phyloP scores from a whole-genome alignment of 768 basidiomycete genomes.

The Kwoniella heveanensis region DNA sequence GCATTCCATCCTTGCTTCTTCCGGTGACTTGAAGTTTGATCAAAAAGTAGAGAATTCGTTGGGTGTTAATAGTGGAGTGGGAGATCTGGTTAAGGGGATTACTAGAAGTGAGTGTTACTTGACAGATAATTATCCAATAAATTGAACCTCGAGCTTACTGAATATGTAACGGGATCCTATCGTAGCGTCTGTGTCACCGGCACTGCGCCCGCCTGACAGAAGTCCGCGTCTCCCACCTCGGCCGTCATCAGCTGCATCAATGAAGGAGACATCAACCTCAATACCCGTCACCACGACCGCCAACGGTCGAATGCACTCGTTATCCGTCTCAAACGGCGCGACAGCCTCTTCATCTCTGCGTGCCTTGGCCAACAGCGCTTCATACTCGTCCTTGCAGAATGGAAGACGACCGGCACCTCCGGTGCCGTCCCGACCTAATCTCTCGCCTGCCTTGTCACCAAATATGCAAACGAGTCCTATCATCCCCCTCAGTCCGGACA shows the following conservation, averaged over 20 bases:
- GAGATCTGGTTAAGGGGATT: constrained; percentile 18
- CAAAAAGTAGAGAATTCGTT: constrained; percentile 26
- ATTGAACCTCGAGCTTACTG: too few relatives aligned
- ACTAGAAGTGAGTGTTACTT: constrained; percentile 25
- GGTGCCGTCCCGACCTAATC: constrained; percentile 5
- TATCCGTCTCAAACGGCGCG: constrained; percentile 6
- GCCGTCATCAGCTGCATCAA: constrained; percentile 20
- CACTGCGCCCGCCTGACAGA: background rate
- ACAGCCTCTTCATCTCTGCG: constrained; percentile 12
- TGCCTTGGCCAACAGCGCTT: constrained; percentile 2
- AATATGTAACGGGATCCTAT: too few relatives aligned
- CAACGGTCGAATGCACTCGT: constrained; percentile 2
- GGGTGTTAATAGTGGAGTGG: constrained; percentile 20
- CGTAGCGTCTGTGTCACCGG: background rate
- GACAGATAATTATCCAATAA: too few relatives aligned
- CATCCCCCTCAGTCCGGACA: background rate
- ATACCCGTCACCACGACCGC: constrained; percentile 4
- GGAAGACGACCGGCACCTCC: constrained; percentile 13
- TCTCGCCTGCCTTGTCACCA: background rate
- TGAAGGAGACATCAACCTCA: constrained; percentile 6
- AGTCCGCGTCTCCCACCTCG: constrained; percentile 22
- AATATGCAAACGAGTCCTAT: constrained; percentile 1
- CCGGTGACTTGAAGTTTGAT: constrained; percentile 17
- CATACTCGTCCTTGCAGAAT: background rate
- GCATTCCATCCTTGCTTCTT: constrained; percentile 17